These are phyloP conservation scores for Coffea canephora DNA, from an alignment of 257 asterid genomes.

Conservation along the genomic window DNA sequence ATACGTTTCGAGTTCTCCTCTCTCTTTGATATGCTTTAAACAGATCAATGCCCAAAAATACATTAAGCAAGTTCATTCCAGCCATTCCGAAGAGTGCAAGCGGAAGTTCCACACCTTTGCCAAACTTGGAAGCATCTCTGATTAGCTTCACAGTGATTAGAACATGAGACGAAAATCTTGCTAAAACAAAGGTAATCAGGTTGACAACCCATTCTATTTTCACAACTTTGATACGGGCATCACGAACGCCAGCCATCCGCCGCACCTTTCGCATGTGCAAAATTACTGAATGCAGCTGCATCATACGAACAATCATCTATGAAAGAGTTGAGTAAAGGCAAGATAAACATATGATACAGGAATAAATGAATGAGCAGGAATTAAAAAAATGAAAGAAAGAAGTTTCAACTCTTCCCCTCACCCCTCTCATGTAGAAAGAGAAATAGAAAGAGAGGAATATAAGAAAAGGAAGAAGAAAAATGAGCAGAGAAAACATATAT, in stretches of 20 bases:
- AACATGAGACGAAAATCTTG: slow-evolving; percentile 61
- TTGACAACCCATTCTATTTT: slow-evolving; percentile 83
- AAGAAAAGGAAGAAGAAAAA: background rate
- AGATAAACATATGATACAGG: background rate
- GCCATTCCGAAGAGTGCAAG: slow-evolving; percentile 87
- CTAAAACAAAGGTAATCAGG: slow-evolving; percentile 53
- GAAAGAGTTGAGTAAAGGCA: background rate
- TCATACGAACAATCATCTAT: slow-evolving; percentile 1
- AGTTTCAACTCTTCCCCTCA: background rate
- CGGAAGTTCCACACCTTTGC: slow-evolving; percentile 71
- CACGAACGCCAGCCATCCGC: slow-evolving; percentile 76
- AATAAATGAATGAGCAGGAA: too few species aligned
- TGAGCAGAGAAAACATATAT: background rate
- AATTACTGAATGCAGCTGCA: slow-evolving; percentile 72
- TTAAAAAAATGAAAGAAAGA: too few species aligned
- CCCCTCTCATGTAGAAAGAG: background rate
- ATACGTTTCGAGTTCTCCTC: slow-evolving; percentile 24
- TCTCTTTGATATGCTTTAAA: slow-evolving; percentile 61
- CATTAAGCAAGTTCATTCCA: slow-evolving; percentile 81
- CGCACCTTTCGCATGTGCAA: slow-evolving; percentile 67
- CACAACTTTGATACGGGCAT: slow-evolving; percentile 50
- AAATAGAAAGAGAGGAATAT: background rate
- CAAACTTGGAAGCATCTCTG: slow-evolving; percentile 70
- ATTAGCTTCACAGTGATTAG: slow-evolving; percentile 70
- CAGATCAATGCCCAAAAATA: slow-evolving; percentile 68